A percentile compares a stretch with the other conserved stretches of the same genome.
These are phyloP conservation scores for Pleurotus sapidus DNA, from an alignment of 768 basidiomycete genomes.

Conservation along the genomic window DNA sequence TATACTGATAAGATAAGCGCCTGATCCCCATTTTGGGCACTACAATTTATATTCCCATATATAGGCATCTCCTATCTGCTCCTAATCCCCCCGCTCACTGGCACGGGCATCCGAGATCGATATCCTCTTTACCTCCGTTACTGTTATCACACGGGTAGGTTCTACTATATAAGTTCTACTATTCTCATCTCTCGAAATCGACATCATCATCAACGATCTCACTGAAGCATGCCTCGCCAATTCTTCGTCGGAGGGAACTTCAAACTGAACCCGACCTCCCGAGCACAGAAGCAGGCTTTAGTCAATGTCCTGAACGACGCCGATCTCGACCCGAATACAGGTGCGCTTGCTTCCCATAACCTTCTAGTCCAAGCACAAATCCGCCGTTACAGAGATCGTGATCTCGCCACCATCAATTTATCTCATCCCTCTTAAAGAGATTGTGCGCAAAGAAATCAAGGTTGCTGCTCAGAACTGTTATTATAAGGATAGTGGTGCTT, in stretches of 20 bases:
- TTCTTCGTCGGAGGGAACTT: slow-evolving; percentile 99
- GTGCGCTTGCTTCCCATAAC: slow-evolving; percentile 36
- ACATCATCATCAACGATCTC: no score
- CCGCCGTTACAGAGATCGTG: slow-evolving; percentile 24
- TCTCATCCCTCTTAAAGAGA: slow-evolving; percentile 67
- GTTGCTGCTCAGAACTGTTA: slow-evolving; percentile 93
- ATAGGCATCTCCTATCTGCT: no score
- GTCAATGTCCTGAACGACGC: slow-evolving; percentile 75
- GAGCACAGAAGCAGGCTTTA: slow-evolving; percentile 62
- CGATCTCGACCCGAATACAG: slow-evolving; percentile 70
- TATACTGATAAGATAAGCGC: slow-evolving; percentile 5
- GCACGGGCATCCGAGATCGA: neutral
- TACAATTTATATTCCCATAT: no score
- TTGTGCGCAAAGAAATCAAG: slow-evolving; percentile 63
- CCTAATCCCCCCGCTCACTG: no score
- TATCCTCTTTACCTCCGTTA: slow-evolving; percentile 5
- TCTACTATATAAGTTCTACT: neutral
- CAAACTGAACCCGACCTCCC: slow-evolving; percentile 89
- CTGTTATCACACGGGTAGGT: neutral
- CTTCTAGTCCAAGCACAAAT: neutral
- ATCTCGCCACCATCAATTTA: slow-evolving; percentile 91
- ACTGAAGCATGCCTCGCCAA: slow-evolving; percentile 60
- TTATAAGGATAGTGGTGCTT: slow-evolving; percentile 82
- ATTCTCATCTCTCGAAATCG: neutral
- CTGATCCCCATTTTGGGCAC: no score